A percentile compares a stretch with the other conserved stretches of the same genome.
phyloP scores from a whole-genome alignment of 306 rosid genomes.

The Acacia melanoxylon region DNA sequence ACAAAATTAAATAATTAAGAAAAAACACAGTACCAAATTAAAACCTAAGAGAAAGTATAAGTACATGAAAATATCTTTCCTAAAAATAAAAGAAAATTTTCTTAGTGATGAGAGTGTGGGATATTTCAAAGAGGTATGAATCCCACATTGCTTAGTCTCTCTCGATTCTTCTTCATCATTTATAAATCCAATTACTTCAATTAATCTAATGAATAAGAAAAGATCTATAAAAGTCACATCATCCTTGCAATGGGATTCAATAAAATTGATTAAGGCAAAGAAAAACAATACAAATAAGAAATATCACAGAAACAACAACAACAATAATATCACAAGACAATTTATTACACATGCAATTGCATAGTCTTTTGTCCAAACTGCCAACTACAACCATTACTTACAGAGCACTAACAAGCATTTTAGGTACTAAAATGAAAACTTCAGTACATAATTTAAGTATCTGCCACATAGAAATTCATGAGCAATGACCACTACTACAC shows the following conservation, averaged over 20 bases:
- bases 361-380: background rate
- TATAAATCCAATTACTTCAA: too few relatives aligned
- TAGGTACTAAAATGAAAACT: background rate
- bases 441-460: background rate
- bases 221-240: background rate
- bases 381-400: background rate
- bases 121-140: too few relatives aligned
- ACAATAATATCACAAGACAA: background rate
- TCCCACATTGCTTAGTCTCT: too few relatives aligned
- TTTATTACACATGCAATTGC: background rate
- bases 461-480: slow-evolving; percentile 18
- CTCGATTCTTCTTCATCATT: too few relatives aligned
- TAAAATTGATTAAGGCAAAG: background rate
- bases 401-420: background rate
- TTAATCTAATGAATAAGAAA: background rate
- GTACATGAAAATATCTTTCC: too few relatives aligned
- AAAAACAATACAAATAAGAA: background rate
- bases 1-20: too few relatives aligned
- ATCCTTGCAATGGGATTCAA: background rate
- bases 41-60: too few relatives aligned
- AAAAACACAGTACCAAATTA: too few relatives aligned
- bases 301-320: background rate
- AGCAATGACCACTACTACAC: background rate
- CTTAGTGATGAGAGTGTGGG: too few relatives aligned
- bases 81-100: too few relatives aligned